These are phyloP conservation scores for Debaryomyces nepalensis DNA, from an alignment of 1,139 yeast species.

Conservation along the genomic window DNA sequence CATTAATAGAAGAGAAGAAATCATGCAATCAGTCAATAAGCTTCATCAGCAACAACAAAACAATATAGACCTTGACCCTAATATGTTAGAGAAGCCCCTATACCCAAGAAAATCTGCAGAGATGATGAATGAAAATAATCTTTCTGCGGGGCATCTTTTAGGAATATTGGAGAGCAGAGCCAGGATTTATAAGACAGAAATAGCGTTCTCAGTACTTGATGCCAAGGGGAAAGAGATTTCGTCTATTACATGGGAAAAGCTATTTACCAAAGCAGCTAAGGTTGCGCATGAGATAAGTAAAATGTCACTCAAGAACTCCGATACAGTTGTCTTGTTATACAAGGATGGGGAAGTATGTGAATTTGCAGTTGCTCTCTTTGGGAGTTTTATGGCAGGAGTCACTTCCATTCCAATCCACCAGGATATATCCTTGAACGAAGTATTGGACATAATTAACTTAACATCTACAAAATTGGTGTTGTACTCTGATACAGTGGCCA, in stretches of 20 bases:
- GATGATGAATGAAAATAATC: constrained; percentile 24
- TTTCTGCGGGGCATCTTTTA: constrained; percentile 61
- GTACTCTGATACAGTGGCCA: constrained; percentile 78
- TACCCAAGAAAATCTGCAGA: constrained; percentile 57
- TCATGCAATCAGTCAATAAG: constrained; percentile 43
- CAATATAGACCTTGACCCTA: constrained; percentile 36
- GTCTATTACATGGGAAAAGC: constrained; percentile 86
- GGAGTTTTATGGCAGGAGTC: constrained; percentile 91
- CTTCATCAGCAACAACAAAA: constrained; percentile 42
- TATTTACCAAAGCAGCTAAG: constrained; percentile 81
- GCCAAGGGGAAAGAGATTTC: constrained; percentile 78
- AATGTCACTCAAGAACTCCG: constrained; percentile 71
- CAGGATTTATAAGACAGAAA: constrained; percentile 62
- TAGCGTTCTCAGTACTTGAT: constrained; percentile 76
- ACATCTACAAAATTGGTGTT: constrained; percentile 81
- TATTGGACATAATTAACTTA: constrained; percentile 68
- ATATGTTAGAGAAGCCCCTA: constrained; percentile 57
- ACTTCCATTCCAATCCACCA: constrained; percentile 93
- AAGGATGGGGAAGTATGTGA: constrained; percentile 85
- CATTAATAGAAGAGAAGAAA: constrained; percentile 51
- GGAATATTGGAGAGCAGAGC: constrained; percentile 77
- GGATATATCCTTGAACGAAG: constrained; percentile 67
- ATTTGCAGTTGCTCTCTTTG: constrained; percentile 82
- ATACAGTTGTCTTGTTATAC: constrained; percentile 81
- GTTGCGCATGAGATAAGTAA: constrained; percentile 86